Percentiles rank a stretch among this genome's conserved stretches.
These are phyloP conservation scores for Blastobotrys indianensis DNA, from an alignment of 1,139 yeast genomes.

Conservation along the genomic window DNA sequence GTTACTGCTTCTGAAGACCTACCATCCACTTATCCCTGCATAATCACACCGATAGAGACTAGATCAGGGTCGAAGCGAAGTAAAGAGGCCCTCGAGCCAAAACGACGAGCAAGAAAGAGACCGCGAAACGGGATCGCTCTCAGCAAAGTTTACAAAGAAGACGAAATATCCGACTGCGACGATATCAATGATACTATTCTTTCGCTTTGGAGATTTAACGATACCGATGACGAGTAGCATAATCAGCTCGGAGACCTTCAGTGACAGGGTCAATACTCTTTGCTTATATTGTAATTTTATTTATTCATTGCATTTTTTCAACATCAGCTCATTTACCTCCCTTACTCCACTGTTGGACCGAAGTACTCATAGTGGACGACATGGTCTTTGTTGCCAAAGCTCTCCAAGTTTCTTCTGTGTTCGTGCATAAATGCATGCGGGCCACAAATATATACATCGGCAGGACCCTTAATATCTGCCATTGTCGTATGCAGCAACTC, in stretches of 20 bases:
- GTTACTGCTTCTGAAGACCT: too few species aligned
- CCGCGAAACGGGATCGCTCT: neutral
- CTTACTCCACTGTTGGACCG: constrained; percentile 14
- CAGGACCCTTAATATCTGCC: constrained; percentile 11
- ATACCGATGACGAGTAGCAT: too few species aligned
- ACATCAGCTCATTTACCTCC: too few species aligned
- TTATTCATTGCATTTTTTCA: neutral
- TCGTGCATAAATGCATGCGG: constrained; percentile 22
- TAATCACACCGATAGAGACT: neutral
- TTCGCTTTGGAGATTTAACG: neutral
- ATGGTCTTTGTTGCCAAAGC: constrained; percentile 9
- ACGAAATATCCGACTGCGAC: constrained; percentile 3
- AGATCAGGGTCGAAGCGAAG: neutral
- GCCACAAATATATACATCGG: constrained; percentile 22
- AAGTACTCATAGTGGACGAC: constrained; percentile 15
- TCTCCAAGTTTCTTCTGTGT: constrained; percentile 9
- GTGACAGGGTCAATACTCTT: neutral
- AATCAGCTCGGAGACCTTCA: neutral
- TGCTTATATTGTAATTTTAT: neutral
- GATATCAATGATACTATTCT: neutral
- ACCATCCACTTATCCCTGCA: too few species aligned
- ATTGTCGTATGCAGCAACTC: constrained; percentile 16
- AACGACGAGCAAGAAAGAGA: neutral
- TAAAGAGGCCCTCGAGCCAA: neutral
- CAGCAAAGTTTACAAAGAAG: neutral